Percentiles rank a stretch among this genome's conserved stretches.
These are phyloP conservation scores for Cucurbitaria berberidis DNA, from an alignment of 2,329 filamentous ascomycete genomes.

Conservation along the genomic window DNA sequence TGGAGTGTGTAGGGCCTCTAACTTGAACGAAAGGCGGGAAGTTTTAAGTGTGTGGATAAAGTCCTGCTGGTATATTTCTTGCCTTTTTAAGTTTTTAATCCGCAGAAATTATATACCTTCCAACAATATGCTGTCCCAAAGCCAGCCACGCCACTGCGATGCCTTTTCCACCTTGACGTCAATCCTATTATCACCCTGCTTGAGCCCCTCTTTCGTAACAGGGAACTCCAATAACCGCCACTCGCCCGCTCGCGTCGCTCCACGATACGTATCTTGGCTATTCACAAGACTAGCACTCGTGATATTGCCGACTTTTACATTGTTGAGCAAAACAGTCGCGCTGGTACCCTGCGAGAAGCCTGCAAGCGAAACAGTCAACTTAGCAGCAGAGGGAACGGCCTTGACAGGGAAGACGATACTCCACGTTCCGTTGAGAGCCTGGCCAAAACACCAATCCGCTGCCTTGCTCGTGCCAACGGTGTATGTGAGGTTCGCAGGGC, in stretches of 20 bases:
- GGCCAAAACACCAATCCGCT: slow-evolving; percentile 59
- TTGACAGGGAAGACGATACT: slow-evolving; percentile 43
- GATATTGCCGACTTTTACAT: slow-evolving; percentile 50
- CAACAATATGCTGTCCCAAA: slow-evolving; percentile 53
- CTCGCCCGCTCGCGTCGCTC: slow-evolving; percentile 55
- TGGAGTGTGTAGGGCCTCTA: no score
- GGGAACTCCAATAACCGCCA: slow-evolving; percentile 55
- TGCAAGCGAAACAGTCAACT: slow-evolving; percentile 53
- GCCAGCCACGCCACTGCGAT: slow-evolving; percentile 49
- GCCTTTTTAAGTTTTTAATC: no score
- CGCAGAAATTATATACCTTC: no score
- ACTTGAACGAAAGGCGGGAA: no score
- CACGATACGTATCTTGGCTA: slow-evolving; percentile 58
- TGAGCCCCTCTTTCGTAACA: slow-evolving; percentile 38
- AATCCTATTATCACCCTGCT: slow-evolving; percentile 44
- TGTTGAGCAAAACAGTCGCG: slow-evolving; percentile 53
- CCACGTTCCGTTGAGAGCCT: slow-evolving; percentile 48
- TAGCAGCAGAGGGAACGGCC: slow-evolving; percentile 30
- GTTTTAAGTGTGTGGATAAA: no score
- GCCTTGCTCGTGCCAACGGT: slow-evolving; percentile 46
- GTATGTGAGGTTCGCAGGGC: slow-evolving; percentile 55
- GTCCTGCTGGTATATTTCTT: no score
- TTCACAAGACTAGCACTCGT: slow-evolving; percentile 46
- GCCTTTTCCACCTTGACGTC: slow-evolving; percentile 47
- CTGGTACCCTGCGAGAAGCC: slow-evolving; percentile 54